Percentiles rank a stretch among this genome's conserved stretches.
Evolutionary conservation across 768 basidiomycete species (phyloP).

Genomic region (Crucibulum laeve): DNA sequence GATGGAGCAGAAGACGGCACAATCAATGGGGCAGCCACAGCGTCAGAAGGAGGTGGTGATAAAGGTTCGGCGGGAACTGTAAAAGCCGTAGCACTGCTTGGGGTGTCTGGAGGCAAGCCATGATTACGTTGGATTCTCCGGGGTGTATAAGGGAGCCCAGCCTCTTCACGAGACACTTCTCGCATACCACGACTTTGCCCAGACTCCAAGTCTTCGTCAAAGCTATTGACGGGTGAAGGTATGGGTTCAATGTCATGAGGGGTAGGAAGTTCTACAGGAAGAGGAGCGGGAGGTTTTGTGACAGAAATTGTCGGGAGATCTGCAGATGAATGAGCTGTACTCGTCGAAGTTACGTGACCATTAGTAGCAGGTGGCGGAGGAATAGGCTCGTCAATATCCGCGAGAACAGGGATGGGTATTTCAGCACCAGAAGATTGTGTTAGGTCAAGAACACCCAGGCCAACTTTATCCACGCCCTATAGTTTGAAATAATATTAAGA

Average conservation of each 20-base stretch:
- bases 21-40: neutral
- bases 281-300: slow-evolving; percentile 67
- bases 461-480: slow-evolving; percentile 39
- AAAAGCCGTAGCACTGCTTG: neutral
- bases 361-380: slow-evolving; percentile 22
- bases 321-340: slow-evolving; percentile 11
- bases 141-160: slow-evolving; percentile 13
- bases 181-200: slow-evolving; percentile 38
- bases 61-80: neutral
- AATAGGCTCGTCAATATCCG: slow-evolving; percentile 31
- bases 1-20: slow-evolving; percentile 11
- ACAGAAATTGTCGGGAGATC: slow-evolving; percentile 54
- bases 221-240: slow-evolving; percentile 38
- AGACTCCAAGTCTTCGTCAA: slow-evolving; percentile 45
- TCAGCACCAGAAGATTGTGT: slow-evolving; percentile 42
- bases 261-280: slow-evolving; percentile 68
- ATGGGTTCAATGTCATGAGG: slow-evolving; percentile 49
- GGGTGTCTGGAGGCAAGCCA: too few species aligned
- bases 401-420: slow-evolving; percentile 61
- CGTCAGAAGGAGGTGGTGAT: neutral
- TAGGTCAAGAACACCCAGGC: slow-evolving; percentile 35
- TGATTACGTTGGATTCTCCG: too few species aligned
- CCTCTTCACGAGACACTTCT: slow-evolving; percentile 19
- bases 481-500: neutral
- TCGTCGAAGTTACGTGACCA: slow-evolving; percentile 10